These are phyloP conservation scores for Cryptococcus hybrid DNA, from an alignment of 1,284 basidiomycete species.

Conservation along the genomic window DNA sequence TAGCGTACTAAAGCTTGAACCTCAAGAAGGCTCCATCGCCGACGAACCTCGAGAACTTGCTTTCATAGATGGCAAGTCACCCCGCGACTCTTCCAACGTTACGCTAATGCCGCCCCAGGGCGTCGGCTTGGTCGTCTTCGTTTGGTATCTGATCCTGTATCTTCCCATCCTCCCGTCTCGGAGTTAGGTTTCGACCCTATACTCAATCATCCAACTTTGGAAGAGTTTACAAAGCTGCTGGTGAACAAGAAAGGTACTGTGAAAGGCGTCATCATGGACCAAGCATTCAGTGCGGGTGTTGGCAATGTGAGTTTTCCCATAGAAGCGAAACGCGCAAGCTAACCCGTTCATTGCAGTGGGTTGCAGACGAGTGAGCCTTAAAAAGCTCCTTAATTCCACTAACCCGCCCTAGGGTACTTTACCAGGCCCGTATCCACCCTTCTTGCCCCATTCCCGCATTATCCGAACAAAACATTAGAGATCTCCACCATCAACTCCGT, in stretches of 20 bases:
- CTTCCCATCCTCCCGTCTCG: conserved; percentile 65
- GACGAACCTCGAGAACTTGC: conserved; percentile 38
- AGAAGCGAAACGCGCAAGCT: neutral
- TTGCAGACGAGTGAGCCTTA: conserved; percentile 59
- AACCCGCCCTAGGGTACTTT: conserved; percentile 61
- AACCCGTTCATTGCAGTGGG: conserved; percentile 54
- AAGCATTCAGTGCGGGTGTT: conserved; percentile 75
- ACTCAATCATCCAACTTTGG: conserved; percentile 64
- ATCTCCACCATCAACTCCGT: conserved; percentile 60
- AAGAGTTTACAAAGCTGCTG: conserved; percentile 58
- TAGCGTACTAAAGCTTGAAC: conserved; percentile 52
- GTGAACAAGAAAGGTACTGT: conserved; percentile 65
- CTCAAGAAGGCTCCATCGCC: conserved; percentile 29
- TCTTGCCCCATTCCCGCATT: conserved; percentile 66
- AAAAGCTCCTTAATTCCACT: no score
- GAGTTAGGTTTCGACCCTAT: conserved; percentile 75
- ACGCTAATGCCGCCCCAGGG: conserved; percentile 53
- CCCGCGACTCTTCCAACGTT: neutral
- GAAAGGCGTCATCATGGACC: conserved; percentile 76
- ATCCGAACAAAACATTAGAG: conserved; percentile 55
- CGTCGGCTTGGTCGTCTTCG: conserved; percentile 71
- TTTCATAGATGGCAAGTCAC: conserved; percentile 42
- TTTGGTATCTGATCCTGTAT: conserved; percentile 59
- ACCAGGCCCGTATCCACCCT: conserved; percentile 73
- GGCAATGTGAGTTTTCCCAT: conserved; percentile 57